A percentile compares a stretch with the other conserved stretches of the same genome.
Conservation (phyloP, 805 yeast genomes). For the Limtongia smithiae region DNA sequence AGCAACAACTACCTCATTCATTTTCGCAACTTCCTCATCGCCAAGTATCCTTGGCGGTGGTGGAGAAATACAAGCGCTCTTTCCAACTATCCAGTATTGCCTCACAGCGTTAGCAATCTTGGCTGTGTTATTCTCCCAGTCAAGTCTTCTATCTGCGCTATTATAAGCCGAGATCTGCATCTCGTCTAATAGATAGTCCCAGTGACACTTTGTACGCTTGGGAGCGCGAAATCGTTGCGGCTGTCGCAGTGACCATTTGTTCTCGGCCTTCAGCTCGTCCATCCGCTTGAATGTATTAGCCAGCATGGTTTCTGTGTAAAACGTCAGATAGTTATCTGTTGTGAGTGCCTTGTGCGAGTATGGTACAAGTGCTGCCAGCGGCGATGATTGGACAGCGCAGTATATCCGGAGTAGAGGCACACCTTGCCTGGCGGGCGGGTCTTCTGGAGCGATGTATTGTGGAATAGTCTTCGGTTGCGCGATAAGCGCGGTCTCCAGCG, state of each 20-base stretch:
- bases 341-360: constrained; percentile 81
- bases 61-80: constrained; percentile 48
- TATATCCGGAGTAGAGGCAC: constrained; percentile 73
- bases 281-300: constrained; percentile 85
- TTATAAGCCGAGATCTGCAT: constrained; percentile 81
- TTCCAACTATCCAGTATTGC: constrained; percentile 78
- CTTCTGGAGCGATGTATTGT: constrained; percentile 35
- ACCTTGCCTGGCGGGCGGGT: constrained; percentile 33
- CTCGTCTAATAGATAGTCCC: constrained; percentile 74
- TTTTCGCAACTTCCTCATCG: constrained; percentile 20
- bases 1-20: constrained; percentile 5
- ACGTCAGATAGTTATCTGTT: constrained; percentile 79
- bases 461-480: constrained; percentile 1
- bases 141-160: constrained; percentile 64
- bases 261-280: constrained; percentile 82
- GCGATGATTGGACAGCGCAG: constrained; percentile 83
- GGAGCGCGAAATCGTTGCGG: constrained; percentile 74
- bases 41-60: constrained; percentile 43
- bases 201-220: constrained; percentile 49
- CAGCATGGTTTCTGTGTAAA: constrained; percentile 83
- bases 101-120: constrained; percentile 65
- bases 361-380: constrained; percentile 73
- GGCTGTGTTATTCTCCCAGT: constrained; percentile 66
- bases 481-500: neutral
- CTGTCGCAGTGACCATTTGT: constrained; percentile 89